Evolutionary conservation across 106 monocot genomes (phyloP).

Genomic region (Alisma plantagoaquatica): DNA sequence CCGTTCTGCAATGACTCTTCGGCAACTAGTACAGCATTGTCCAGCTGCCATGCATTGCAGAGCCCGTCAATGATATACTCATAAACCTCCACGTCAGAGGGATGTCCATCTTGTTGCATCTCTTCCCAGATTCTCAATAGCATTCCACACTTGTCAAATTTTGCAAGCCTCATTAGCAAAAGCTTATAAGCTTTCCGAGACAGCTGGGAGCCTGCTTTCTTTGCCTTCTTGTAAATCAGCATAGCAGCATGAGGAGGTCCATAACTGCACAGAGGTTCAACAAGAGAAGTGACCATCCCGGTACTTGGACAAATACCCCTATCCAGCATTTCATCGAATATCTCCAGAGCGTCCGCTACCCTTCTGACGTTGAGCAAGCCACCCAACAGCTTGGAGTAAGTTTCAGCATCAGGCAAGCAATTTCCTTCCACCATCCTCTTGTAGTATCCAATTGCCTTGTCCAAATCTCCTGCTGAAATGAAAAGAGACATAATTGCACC

Average conservation of each 20-base stretch:
- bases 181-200: conserved; percentile 93
- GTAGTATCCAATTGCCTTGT: conserved; percentile 48
- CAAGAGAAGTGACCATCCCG: conserved; percentile 67
- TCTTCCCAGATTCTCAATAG: conserved; percentile 83
- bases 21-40: conserved; percentile 64
- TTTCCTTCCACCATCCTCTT: conserved; percentile 39
- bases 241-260: conserved; percentile 98
- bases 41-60: conserved; percentile 76
- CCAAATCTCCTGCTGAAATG: conserved; percentile 44
- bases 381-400: conserved; percentile 46
- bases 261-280: conserved; percentile 66
- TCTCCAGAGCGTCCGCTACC: conserved; percentile 81
- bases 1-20: conserved; percentile 73
- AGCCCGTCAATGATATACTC: conserved; percentile 83
- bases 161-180: conserved; percentile 80
- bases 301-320: conserved; percentile 50
- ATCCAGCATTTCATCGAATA: conserved; percentile 70
- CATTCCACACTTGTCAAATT: conserved; percentile 69
- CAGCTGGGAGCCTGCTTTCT: conserved; percentile 54
- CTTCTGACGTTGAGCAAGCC: conserved; percentile 57
- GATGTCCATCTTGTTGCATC: conserved; percentile 73
- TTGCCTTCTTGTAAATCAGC: conserved; percentile 66
- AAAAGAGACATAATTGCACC: conserved; percentile 71
- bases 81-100: conserved; percentile 75
- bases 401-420: conserved; percentile 39